Conservation (phyloP, 2,329 filamentous ascomycete species). For the Diaporthe batatas region DNA sequence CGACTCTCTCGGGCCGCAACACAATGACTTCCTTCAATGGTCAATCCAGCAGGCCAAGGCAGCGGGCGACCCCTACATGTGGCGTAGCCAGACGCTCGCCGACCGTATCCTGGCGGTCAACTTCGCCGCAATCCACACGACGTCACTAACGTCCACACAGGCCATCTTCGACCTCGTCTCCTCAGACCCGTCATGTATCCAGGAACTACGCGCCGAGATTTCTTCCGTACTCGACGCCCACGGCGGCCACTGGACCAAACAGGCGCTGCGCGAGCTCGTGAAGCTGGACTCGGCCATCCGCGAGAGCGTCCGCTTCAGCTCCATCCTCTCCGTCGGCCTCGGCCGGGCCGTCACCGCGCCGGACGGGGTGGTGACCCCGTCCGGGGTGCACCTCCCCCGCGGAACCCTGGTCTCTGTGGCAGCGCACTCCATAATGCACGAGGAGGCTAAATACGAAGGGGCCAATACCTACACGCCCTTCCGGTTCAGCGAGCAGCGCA, state of each 20-base stretch:
- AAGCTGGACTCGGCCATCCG: constrained; percentile 51
- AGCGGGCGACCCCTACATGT: constrained; percentile 41
- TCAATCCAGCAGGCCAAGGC: constrained; percentile 49
- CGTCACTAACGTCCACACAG: constrained; percentile 59
- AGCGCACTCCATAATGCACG: background rate
- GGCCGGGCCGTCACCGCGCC: constrained; percentile 12
- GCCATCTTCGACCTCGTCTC: constrained; percentile 66
- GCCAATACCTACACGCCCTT: background rate
- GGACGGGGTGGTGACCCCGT: background rate
- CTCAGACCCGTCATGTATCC: constrained; percentile 60
- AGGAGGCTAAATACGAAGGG: background rate
- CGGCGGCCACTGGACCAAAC: constrained; percentile 46
- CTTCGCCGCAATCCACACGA: constrained; percentile 66
- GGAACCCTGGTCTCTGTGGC: constrained; percentile 8
- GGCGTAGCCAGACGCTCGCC: constrained; percentile 53
- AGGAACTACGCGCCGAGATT: constrained; percentile 65
- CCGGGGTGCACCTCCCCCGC: background rate
- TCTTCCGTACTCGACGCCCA: constrained; percentile 52
- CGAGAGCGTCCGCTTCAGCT: constrained; percentile 48
- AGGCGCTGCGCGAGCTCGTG: constrained; percentile 49
- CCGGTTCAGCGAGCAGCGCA: constrained; percentile 23
- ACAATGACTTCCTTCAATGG: constrained; percentile 64
- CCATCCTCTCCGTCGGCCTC: constrained; percentile 17
- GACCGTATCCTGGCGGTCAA: constrained; percentile 57
- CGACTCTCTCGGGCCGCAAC: constrained; percentile 44